Evolutionary conservation across 2,329 filamentous ascomycete species (phyloP), one percentile per base, ranked within the genome.

Genomic region (Fulvia fulva): DNA sequence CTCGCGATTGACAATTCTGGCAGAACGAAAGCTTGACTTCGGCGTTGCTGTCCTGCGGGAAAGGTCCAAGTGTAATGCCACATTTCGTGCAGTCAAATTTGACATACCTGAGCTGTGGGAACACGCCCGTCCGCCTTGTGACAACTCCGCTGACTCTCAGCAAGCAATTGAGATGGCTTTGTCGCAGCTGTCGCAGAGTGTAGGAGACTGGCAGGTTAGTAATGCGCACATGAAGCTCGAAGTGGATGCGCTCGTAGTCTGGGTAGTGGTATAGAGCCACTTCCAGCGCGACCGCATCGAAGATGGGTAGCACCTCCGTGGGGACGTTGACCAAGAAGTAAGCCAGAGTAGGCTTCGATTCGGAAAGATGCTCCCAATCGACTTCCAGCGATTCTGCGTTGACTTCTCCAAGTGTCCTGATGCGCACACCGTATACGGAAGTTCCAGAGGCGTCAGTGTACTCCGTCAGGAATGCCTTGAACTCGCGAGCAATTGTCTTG

Each of bases 81-180:
- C 94, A 99, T 77, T 97, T 99, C 58, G 81, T 86, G 77, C 94
- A 99, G 77, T 97, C 90, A 71, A 99, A 97, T 77, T 97, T 96
- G 77, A 99, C 90, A 74, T 97, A 97, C 75, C 97, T 97, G 61
- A 99, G 81, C 77, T 99, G 94, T 2, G 94, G 94, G 74, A 99
- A 99, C 50, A 99, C 95, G 56, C 94, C 94, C 25, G 88, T 95
- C 65, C 94, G 86, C 63, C 94, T 87, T 32, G 94, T 99, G 26
- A 99, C 94, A 4, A 99, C 94, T 65, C 94, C 94, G 67, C 89
- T 92, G 55, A 99, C 94, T 54, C 93, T 87, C 41, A 99, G 90
- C 45, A 99, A 81, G 69, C 92, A 96, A 80, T 99, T 99, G 59
- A 99, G 83, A 71, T 99, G 95, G 3, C 88, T 91, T 76, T 99